These are phyloP conservation scores for Gnomoniopsis smithogilvyi DNA, from an alignment of 2,329 filamentous ascomycete genomes.

Conservation along the genomic window DNA sequence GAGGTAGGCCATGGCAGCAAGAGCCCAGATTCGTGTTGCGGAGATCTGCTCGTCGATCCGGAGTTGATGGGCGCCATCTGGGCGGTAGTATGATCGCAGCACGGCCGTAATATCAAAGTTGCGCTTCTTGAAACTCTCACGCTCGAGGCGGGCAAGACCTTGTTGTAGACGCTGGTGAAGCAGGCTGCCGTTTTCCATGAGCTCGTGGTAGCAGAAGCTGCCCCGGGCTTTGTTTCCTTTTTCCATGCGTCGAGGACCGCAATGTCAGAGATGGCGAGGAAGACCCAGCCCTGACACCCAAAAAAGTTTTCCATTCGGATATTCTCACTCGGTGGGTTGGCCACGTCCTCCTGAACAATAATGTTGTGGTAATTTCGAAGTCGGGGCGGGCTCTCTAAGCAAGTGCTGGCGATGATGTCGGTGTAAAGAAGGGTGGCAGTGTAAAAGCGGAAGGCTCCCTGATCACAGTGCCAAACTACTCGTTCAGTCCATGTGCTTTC, in stretches of 20 bases:
- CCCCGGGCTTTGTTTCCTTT: slow-evolving; percentile 37
- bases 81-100: slow-evolving; percentile 10
- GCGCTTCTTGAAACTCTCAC: slow-evolving; percentile 19
- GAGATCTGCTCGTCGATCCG: slow-evolving; percentile 18
- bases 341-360: slow-evolving; percentile 34
- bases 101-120: slow-evolving; percentile 17
- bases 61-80: slow-evolving; percentile 10
- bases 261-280: slow-evolving; percentile 50
- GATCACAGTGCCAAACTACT: slow-evolving; percentile 41
- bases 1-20: slow-evolving; percentile 25
- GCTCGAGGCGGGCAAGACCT: slow-evolving; percentile 15
- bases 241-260: slow-evolving; percentile 50
- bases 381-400: slow-evolving; percentile 38
- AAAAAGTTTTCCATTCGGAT: slow-evolving; percentile 44
- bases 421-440: slow-evolving; percentile 44
- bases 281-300: slow-evolving; percentile 52
- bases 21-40: slow-evolving; percentile 27
- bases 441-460: slow-evolving; percentile 46
- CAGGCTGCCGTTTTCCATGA: slow-evolving; percentile 11
- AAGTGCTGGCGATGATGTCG: slow-evolving; percentile 48
- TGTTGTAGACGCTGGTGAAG: slow-evolving; percentile 19
- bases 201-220: slow-evolving; percentile 33
- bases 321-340: slow-evolving; percentile 27
- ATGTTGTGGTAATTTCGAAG: slow-evolving; percentile 39
- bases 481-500: slow-evolving; percentile 25